A percentile compares a stretch with the other conserved stretches of the same genome.
These are phyloP conservation scores for Solanum hybrid DNA, from an alignment of 305 asterid genomes.

Conservation along the genomic window DNA sequence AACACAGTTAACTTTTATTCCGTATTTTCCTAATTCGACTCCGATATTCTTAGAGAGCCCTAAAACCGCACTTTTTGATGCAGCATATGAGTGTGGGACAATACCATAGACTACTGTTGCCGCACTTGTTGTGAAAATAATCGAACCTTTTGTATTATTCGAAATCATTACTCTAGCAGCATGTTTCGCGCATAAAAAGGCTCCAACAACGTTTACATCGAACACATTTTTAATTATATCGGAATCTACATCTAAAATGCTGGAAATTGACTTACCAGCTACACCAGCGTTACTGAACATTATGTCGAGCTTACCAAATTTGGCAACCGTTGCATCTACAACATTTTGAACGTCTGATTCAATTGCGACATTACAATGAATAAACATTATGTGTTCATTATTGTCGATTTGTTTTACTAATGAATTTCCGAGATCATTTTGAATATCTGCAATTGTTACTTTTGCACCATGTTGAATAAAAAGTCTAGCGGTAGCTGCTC, in stretches of 20 bases:
- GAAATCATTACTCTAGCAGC: conserved; percentile 9
- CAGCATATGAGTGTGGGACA: background rate
- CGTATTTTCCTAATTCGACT: background rate
- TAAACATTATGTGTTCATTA: background rate
- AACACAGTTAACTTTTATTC: conserved; percentile 5
- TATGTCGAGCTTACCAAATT: conserved; percentile 9
- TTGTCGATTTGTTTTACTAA: background rate
- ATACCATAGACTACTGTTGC: background rate
- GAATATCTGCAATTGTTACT: conserved; percentile 10
- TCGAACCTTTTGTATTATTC: background rate
- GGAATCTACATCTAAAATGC: background rate
- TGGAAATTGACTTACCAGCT: background rate
- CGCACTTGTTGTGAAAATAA: background rate
- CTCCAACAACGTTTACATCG: background rate
- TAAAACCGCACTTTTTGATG: background rate
- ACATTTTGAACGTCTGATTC: conserved; percentile 1
- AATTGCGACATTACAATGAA: conserved; percentile 1
- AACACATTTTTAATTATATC: background rate
- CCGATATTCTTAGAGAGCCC: background rate
- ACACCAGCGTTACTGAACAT: conserved; percentile 15
- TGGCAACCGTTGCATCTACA: background rate
- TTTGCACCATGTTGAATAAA: conserved; percentile 16
- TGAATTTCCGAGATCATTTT: background rate
- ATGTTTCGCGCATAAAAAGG: background rate
- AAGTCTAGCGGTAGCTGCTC: conserved; percentile 2